Conservation (phyloP, 83 land plant genomes). For the Isoetes engelmannii region DNA sequence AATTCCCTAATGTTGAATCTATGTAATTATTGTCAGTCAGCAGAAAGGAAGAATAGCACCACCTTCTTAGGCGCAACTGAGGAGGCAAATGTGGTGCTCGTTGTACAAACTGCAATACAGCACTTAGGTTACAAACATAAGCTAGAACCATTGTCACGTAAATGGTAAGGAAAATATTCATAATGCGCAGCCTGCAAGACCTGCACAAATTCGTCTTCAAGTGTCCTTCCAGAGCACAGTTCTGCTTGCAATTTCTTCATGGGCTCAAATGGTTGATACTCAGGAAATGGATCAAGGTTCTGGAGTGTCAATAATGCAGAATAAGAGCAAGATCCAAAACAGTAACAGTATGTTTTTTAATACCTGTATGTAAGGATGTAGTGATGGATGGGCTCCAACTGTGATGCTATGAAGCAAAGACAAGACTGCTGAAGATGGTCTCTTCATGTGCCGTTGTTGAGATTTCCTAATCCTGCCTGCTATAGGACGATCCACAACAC, state of each 20-base stretch:
- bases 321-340: too few species aligned
- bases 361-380: constrained; percentile 57
- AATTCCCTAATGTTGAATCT: too few species aligned
- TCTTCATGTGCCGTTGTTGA: too few species aligned
- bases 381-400: constrained; percentile 49
- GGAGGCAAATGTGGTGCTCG: constrained; percentile 25
- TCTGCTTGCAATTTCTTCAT: constrained; percentile 48
- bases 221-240: constrained; percentile 38
- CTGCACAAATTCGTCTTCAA: constrained; percentile 66
- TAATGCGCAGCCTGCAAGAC: constrained; percentile 27
- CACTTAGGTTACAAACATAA: constrained; percentile 2
- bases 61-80: constrained; percentile 24
- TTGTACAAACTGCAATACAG: constrained; percentile 21
- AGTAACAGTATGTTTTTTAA: not conserved
- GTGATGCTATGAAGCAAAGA: constrained; percentile 54
- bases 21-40: too few species aligned
- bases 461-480: too few species aligned
- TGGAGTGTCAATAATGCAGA: constrained; percentile 11
- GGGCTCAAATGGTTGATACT: constrained; percentile 47
- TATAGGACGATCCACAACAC: too few species aligned
- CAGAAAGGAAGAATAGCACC: not conserved
- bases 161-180: not conserved
- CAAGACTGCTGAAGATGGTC: constrained; percentile 33
- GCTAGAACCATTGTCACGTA: not conserved
- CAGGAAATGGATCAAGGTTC: constrained; percentile 83